Evolutionary conservation across 192 early-diverging fungal species (phyloP), one percentile per base, ranked within the genome.

Genomic region (Allomyces arbusculus): DNA sequence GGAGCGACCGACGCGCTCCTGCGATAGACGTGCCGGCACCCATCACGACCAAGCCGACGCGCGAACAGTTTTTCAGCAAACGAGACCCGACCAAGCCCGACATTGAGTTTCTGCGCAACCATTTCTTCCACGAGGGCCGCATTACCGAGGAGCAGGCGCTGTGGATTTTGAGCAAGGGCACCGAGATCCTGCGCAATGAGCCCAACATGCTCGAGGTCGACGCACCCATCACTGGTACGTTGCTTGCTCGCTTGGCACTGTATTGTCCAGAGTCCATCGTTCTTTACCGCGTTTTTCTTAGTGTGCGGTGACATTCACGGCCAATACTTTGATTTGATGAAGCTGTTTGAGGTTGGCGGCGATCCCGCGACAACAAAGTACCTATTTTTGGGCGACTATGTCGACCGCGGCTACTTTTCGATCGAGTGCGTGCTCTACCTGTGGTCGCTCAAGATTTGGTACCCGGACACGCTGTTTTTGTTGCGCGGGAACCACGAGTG

Each of bases 301-400:
- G 91, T 97, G 8, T 95, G 92, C 74, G 94, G 94, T 61, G 94
- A 97, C 75, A 87, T 97, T 67, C 94, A 97, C 73, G 94, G 94
- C n/a, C 94, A 97, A 70, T 97, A 86, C 71, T 97, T 86, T 72
- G 94, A 97, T 75, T 75, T 97, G 70, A 89, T 97, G 90, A 95
- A 97, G 74, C 82, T 97, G 25, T 93, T 97, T 78, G 92, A 95
- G 71, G 92, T 97, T 10, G 94, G 94, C 50, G 95, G 94, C 61
- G 86, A 91, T 72, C 92, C 92, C 20, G 87, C 85, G 1, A 84
- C 81, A 28, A 97, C 94, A 3, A 78, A 88, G 25, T 97, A 97
- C 70, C 79, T 97, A 23, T 97, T 97, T 66, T 72, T 97, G 66
- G 94, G 94, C 33, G 94, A 97, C 72, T 97, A 95, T 75, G 94